Conservation (phyloP, 2,329 filamentous ascomycete species). For the Triangularia verruculosa region DNA sequence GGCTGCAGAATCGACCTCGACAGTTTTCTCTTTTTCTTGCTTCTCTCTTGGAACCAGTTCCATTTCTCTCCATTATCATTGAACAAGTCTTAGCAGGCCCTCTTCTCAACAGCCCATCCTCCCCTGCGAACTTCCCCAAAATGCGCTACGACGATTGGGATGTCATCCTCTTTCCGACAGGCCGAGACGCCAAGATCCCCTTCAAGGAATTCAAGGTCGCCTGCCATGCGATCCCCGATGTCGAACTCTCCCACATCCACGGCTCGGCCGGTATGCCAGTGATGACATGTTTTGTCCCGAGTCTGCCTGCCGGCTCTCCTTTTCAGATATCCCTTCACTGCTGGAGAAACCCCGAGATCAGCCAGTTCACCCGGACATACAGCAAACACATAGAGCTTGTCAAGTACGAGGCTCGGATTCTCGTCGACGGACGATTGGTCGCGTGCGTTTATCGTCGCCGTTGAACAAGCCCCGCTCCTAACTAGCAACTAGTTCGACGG, state of each 20-base stretch:
- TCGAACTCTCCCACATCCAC: conserved; percentile 51
- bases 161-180: conserved; percentile 70
- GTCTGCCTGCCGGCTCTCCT: conserved; percentile 52
- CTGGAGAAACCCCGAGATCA: conserved; percentile 63
- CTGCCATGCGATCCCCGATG: conserved; percentile 65
- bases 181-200: conserved; percentile 59
- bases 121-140: neutral
- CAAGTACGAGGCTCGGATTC: conserved; percentile 63
- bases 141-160: conserved; percentile 48
- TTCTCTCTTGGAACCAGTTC: neutral
- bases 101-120: neutral
- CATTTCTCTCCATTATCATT: conserved; percentile 1
- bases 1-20: neutral
- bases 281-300: conserved; percentile 69
- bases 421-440: conserved; percentile 63
- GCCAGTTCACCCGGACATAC: conserved; percentile 53
- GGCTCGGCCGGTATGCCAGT: conserved; percentile 56
- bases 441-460: conserved; percentile 46
- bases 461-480: neutral
- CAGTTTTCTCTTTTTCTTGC: neutral
- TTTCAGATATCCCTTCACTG: conserved; percentile 75
- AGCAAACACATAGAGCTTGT: conserved; percentile 55
- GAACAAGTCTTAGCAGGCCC: neutral
- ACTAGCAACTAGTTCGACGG: conserved; percentile 46
- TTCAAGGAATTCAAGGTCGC: conserved; percentile 79